Evolutionary conservation across 2,329 filamentous ascomycete genomes (phyloP), one percentile per base, ranked within the genome.

Genomic region (Purpureocillium takamizusanense): DNA sequence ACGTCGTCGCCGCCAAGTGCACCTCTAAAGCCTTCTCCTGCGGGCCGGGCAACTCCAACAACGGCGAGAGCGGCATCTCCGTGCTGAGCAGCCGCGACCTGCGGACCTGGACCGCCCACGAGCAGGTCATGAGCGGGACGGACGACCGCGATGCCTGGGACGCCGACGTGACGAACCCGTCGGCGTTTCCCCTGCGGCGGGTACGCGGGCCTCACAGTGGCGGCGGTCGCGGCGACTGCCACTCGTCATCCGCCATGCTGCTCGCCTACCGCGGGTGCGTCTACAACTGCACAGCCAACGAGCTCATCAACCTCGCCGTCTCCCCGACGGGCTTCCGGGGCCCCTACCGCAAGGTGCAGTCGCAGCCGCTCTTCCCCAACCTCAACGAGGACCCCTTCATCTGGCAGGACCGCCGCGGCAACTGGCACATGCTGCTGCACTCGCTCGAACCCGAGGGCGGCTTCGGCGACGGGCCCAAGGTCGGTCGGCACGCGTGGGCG

Each of bases 101-200:
- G 3, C 31, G 37, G n/a, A 31, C 35, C 12, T 51, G 48, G 48
- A 23, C 36, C 9, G 31, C 40, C 14, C 35, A 36, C n/a, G 44
- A 47, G 7, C 47, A 47, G 14, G 34, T 51, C 12, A 39, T 49
- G 18, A 17, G 38, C 21, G 47, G 47, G 5, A 37, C 21, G 6
- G 21, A 43, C n/a, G 38, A 50, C 15, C 36, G 36, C 7, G 15
- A n/a, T 2, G 37, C 33, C 18, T 50, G 47, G 47, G 46, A 50
- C 27, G 44, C 44, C n/a, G 44, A 50, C 31, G 48, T 59, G 30
- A 70, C 65, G 0, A 70, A 69, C 30, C 66, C 66, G 0, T 57
- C 64, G 1, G 57, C 62, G 0, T 63, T 59, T 44, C 59, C 63
- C 1, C 49, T 67, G 27, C 38, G 35, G 31, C 30, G 36, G 7